Conservation (phyloP, 371 early-diverging fungal species). For the Apophysomyces variabilis region DNA sequence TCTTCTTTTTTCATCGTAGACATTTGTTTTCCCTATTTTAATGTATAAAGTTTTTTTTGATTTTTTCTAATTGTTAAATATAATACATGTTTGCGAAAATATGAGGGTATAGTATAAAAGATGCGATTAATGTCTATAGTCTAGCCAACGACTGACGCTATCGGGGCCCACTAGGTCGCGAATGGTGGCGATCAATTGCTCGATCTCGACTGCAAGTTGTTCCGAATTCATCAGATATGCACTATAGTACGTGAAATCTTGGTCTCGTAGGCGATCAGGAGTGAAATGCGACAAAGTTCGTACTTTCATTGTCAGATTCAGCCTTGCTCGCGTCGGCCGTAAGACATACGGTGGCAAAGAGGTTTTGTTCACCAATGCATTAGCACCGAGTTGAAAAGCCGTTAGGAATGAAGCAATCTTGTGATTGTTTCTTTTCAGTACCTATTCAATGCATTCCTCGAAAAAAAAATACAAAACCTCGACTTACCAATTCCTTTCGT, state of each 20-base stretch:
- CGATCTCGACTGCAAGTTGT: slow-evolving; percentile 50
- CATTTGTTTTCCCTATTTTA: not conserved
- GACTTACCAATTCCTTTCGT: slow-evolving; percentile 44
- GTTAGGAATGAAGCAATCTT: slow-evolving; percentile 49
- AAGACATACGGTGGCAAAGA: slow-evolving; percentile 49
- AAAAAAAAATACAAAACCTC: not conserved
- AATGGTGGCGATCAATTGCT: slow-evolving; percentile 39
- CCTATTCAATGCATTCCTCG: not conserved
- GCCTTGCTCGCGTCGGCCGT: slow-evolving; percentile 46
- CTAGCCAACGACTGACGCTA: slow-evolving; percentile 46
- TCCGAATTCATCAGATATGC: slow-evolving; percentile 53
- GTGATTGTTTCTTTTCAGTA: not conserved
- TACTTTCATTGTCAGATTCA: slow-evolving; percentile 42
- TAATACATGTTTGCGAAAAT: slow-evolving; percentile 7
- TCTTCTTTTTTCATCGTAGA: slow-evolving; percentile 1
- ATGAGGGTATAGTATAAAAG: not conserved
- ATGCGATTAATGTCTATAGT: slow-evolving; percentile 41
- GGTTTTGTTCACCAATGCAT: slow-evolving; percentile 47
- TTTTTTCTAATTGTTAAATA: slow-evolving; percentile 11
- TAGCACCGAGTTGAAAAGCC: slow-evolving; percentile 44
- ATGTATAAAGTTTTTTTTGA: slow-evolving; percentile 5
- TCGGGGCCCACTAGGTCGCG: slow-evolving; percentile 51
- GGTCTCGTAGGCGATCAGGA: slow-evolving; percentile 30
- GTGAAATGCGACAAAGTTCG: slow-evolving; percentile 30
- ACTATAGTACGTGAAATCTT: slow-evolving; percentile 50